Evolutionary conservation across 139 green algal species (phyloP).

Genomic region (Ettlia oleoabundans): DNA sequence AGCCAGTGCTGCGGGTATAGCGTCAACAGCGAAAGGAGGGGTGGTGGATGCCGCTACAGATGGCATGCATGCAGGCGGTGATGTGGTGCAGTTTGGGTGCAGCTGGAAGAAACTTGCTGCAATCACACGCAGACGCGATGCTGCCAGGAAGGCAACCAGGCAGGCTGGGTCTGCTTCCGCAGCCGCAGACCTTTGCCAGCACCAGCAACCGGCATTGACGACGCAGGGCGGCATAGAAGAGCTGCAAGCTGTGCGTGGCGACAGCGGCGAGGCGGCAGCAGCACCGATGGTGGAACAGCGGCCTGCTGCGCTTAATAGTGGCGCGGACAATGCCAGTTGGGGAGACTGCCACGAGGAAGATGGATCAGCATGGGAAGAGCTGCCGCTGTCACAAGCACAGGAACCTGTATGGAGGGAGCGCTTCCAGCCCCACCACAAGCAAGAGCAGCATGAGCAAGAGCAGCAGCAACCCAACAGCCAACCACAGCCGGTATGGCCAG

Average conservation of each 20-base stretch:
- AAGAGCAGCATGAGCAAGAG: neutral
- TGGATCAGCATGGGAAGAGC: neutral
- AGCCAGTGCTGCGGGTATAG: neutral
- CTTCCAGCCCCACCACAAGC: neutral
- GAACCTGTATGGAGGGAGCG: constrained; percentile 1
- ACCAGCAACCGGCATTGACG: neutral
- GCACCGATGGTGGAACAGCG: no score
- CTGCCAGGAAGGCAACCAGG: neutral
- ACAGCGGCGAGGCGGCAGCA: no score
- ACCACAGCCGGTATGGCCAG: neutral
- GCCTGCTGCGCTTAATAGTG: neutral
- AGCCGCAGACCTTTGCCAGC: neutral
- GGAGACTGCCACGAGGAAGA: neutral
- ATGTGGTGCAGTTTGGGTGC: neutral
- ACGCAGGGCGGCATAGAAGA: no score
- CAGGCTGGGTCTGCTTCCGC: neutral
- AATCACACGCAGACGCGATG: constrained; percentile 27
- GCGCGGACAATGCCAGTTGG: no score
- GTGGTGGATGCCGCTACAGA: neutral
- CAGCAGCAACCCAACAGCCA: constrained; percentile 12
- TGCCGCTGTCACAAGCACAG: neutral
- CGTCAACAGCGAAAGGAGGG: neutral
- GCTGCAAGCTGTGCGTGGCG: no score
- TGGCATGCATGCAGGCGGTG: no score
- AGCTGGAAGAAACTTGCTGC: constrained; percentile 32